Conservation (phyloP, 2,329 filamentous ascomycete genomes). For the Alternaria solani region DNA sequence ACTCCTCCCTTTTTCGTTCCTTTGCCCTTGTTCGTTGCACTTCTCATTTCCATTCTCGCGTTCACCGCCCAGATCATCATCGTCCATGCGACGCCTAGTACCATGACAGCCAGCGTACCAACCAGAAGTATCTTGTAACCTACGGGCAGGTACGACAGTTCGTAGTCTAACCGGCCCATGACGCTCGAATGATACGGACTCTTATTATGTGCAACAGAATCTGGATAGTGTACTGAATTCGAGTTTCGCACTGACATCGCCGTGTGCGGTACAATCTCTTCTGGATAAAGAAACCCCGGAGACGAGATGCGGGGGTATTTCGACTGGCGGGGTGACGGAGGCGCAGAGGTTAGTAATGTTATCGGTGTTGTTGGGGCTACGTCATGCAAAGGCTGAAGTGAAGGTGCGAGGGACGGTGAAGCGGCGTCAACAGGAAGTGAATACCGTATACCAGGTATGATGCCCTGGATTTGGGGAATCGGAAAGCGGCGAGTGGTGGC, state of each 20-base stretch:
- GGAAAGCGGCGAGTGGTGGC: not conserved
- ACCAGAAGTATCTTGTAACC: conserved; percentile 9
- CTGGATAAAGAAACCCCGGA: conserved; percentile 17
- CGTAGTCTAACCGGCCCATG: conserved; percentile 7
- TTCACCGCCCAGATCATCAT: conserved; percentile 22
- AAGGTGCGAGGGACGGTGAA: not conserved
- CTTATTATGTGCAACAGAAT: not conserved
- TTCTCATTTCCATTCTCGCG: not conserved
- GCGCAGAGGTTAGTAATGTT: not conserved
- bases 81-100: conserved; percentile 15
- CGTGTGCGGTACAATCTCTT: conserved; percentile 11
- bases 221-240: not conserved
- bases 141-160: conserved; percentile 15
- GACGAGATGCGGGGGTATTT: conserved; percentile 16
- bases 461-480: conserved; percentile 5
- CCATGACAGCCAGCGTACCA: conserved; percentile 5
- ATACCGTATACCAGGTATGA: conserved; percentile 5
- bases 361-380: not conserved
- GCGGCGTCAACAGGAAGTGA: not conserved
- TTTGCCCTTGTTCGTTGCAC: not conserved
- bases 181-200: not conserved
- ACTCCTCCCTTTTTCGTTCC: not conserved
- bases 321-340: not conserved
- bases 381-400: not conserved
- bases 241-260: not conserved